Evolutionary conservation across 305 asterid genomes (phyloP).

Genomic region (Fraxinus angustifolia): DNA sequence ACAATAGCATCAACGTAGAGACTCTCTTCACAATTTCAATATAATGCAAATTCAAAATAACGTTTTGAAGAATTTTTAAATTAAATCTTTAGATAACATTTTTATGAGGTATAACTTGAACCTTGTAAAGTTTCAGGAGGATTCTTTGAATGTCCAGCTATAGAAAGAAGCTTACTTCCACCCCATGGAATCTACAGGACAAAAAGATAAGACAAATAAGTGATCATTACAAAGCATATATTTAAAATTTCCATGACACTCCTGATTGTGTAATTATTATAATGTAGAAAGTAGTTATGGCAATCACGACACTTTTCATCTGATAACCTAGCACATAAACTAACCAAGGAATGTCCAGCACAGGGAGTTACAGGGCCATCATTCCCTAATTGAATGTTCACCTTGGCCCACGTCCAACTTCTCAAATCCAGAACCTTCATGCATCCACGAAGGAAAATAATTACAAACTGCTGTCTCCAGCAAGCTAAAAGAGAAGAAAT

Average conservation of each 20-base stretch:
- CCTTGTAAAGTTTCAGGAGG: constrained; percentile 86
- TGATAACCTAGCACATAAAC: constrained; percentile 37
- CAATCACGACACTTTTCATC: constrained; percentile 16
- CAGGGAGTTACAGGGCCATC: constrained; percentile 54
- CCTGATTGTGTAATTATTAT: constrained; percentile 17
- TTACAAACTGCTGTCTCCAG: constrained; percentile 21
- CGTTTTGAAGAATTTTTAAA: background rate
- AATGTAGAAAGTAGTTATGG: constrained; percentile 13
- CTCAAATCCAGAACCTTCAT: constrained; percentile 71
- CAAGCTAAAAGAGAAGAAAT: constrained; percentile 20
- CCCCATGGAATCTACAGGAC: constrained; percentile 76
- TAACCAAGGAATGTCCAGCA: constrained; percentile 94
- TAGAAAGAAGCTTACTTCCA: constrained; percentile 83
- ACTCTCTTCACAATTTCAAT: constrained; percentile 20
- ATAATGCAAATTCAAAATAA: constrained; percentile 10
- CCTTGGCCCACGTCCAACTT: constrained; percentile 88
- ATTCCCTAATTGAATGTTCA: constrained; percentile 56
- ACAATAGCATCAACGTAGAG: constrained; percentile 9
- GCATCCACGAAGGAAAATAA: constrained; percentile 22
- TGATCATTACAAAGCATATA: constrained; percentile 18
- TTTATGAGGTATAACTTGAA: constrained; percentile 28
- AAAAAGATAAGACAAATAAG: constrained; percentile 23
- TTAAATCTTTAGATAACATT: background rate
- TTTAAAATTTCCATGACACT: constrained; percentile 7
- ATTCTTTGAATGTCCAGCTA: constrained; percentile 92